Evolutionary conservation across 768 basidiomycete species (phyloP).

Genomic region (Russula sp.): DNA sequence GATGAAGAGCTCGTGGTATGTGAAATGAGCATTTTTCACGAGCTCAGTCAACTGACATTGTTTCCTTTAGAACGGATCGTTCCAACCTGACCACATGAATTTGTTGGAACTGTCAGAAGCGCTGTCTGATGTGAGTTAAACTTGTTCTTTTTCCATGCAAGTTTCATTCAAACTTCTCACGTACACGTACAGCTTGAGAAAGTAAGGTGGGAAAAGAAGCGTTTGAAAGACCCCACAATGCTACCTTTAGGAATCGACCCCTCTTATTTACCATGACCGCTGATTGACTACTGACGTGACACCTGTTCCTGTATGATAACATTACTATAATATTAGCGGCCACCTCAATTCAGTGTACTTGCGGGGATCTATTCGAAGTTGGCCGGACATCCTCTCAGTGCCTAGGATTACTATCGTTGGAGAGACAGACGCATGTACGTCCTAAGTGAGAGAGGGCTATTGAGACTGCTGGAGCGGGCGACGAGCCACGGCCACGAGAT

Average conservation of each 20-base stretch:
- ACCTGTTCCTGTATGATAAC: not conserved
- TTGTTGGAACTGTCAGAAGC: constrained; percentile 53
- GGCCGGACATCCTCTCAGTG: not conserved
- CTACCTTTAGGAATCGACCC: constrained; percentile 23
- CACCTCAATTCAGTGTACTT: not conserved
- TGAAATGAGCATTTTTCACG: not conserved
- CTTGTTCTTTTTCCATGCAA: not conserved
- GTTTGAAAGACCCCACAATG: constrained; percentile 41
- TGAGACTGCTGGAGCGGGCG: not conserved
- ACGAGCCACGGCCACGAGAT: not conserved
- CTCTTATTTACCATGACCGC: not conserved
- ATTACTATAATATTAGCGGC: not conserved
- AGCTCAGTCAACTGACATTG: not conserved
- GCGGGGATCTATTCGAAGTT: not conserved
- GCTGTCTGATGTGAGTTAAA: constrained; percentile 45
- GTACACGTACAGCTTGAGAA: constrained; percentile 43
- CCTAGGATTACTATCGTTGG: not conserved
- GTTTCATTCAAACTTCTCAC: constrained; percentile 14
- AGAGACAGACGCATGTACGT: too few relatives aligned
- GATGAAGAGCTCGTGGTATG: constrained; percentile 57
- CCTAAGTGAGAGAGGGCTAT: not conserved
- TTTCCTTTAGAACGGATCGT: constrained; percentile 35
- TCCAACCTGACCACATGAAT: constrained; percentile 71
- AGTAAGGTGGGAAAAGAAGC: constrained; percentile 42
- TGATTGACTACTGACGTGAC: not conserved